phyloP scores from a whole-genome alignment of 345 rosid species.

The Citrus glauca region DNA sequence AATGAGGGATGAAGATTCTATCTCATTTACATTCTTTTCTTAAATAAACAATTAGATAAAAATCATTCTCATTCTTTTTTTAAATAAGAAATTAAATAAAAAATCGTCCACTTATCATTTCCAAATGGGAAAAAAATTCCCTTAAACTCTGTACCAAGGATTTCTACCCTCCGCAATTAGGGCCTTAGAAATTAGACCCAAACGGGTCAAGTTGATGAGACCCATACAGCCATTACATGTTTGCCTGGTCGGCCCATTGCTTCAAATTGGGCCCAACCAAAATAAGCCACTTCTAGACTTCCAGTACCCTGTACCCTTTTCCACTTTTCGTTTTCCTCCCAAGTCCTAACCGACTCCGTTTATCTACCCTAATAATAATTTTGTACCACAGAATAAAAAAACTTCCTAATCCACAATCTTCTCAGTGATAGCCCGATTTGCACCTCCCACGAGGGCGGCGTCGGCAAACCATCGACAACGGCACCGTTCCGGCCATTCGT shows the following conservation, averaged over 20 bases:
- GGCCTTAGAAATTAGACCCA: too few relatives aligned
- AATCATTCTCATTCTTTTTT: accelerated
- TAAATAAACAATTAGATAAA: too few relatives aligned
- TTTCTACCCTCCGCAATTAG: too few relatives aligned
- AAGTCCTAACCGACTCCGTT: background rate
- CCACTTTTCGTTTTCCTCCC: background rate
- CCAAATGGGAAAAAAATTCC: accelerated
- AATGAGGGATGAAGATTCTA: accelerated
- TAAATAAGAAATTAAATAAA: too few relatives aligned
- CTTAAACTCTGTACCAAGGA: too few relatives aligned
- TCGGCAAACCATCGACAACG: background rate
- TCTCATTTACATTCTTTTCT: accelerated
- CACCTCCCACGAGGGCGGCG: background rate
- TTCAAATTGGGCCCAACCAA: too few relatives aligned
- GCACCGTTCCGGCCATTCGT: background rate
- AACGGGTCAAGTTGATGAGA: too few relatives aligned
- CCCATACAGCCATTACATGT: too few relatives aligned
- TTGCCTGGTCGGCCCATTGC: too few relatives aligned
- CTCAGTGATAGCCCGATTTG: background rate
- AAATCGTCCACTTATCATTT: accelerated
- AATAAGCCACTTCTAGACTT: too few relatives aligned
- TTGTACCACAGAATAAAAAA: too few relatives aligned
- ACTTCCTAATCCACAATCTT: background rate
- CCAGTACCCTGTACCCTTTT: background rate
- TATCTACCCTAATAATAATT: background rate